Evolutionary conservation across 495 filamentous ascomycete genomes (phyloP).

Genomic region (Filosporella fistucella): DNA sequence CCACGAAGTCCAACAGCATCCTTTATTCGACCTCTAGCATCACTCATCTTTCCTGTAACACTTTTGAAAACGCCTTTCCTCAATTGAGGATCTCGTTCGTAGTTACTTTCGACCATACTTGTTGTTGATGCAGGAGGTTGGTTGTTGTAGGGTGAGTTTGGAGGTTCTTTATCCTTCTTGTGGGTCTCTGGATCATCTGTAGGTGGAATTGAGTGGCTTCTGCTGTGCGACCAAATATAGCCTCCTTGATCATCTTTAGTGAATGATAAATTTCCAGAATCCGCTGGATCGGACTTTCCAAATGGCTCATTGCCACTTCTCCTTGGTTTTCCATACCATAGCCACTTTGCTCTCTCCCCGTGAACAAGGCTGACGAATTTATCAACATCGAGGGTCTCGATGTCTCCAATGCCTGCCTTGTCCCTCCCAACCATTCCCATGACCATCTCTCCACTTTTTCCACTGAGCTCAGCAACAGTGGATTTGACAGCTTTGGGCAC

Average conservation of each 20-base stretch:
- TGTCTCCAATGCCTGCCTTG: conserved; percentile 82
- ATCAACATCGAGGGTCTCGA: conserved; percentile 88
- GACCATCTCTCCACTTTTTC: conserved; percentile 92
- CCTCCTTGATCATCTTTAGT: conserved; percentile 60
- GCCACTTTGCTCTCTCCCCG: conserved; percentile 82
- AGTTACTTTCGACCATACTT: conserved; percentile 38
- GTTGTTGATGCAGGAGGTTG: conserved; percentile 33
- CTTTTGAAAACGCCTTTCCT: conserved; percentile 71
- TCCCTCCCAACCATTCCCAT: conserved; percentile 91
- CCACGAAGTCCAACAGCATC: conserved; percentile 65
- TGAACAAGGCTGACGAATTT: conserved; percentile 70
- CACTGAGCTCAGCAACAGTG: conserved; percentile 87
- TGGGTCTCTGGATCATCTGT: conserved; percentile 41
- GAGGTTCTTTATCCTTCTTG: conserved; percentile 35
- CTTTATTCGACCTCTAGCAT: conserved; percentile 78
- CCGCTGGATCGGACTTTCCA: conserved; percentile 43
- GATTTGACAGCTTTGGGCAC: conserved; percentile 90
- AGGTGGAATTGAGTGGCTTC: conserved; percentile 35
- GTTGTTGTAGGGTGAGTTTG: conserved; percentile 29
- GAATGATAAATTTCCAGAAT: conserved; percentile 56
- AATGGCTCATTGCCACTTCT: conserved; percentile 45
- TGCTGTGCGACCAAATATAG: conserved; percentile 59
- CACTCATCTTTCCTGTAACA: conserved; percentile 73
- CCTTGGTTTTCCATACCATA: conserved; percentile 86
- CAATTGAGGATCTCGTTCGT: conserved; percentile 60